These are phyloP conservation scores for Epichloe sylvatica DNA, from an alignment of 2,329 filamentous ascomycete species.

Conservation along the genomic window DNA sequence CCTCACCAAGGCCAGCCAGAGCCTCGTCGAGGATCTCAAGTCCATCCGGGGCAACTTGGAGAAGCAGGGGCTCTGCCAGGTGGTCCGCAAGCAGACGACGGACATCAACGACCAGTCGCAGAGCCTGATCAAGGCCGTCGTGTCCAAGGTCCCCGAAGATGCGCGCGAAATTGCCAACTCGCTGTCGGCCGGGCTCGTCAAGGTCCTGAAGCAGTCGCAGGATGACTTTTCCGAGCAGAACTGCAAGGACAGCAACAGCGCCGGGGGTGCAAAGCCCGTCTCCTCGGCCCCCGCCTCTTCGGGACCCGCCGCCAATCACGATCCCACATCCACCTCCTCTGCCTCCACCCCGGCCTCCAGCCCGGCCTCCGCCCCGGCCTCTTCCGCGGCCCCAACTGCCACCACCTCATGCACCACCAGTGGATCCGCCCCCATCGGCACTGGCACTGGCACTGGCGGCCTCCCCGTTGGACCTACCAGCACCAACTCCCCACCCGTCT, in stretches of 20 bases:
- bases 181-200: slow-evolving; percentile 11
- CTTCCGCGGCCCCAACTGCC: not conserved
- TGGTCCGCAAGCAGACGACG: slow-evolving; percentile 11
- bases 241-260: slow-evolving; percentile 11
- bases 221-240: slow-evolving; percentile 13
- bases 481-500: not conserved
- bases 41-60: slow-evolving; percentile 13
- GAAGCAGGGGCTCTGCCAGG: slow-evolving; percentile 14
- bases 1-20: slow-evolving; percentile 12
- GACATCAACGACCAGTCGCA: slow-evolving; percentile 12
- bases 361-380: not conserved
- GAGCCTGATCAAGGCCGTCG: slow-evolving; percentile 16
- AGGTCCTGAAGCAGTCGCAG: slow-evolving; percentile 10
- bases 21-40: slow-evolving; percentile 13
- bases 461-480: not conserved
- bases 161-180: slow-evolving; percentile 15
- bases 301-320: not conserved
- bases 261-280: not conserved
- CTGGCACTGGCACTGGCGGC: not conserved
- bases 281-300: too few species aligned
- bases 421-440: not conserved
- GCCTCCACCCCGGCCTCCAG: not conserved
- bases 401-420: not conserved
- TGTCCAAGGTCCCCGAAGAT: slow-evolving; percentile 15
- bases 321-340: not conserved